Evolutionary conservation across 805 yeast species (phyloP).

Genomic region (Metschnikowia similis): DNA sequence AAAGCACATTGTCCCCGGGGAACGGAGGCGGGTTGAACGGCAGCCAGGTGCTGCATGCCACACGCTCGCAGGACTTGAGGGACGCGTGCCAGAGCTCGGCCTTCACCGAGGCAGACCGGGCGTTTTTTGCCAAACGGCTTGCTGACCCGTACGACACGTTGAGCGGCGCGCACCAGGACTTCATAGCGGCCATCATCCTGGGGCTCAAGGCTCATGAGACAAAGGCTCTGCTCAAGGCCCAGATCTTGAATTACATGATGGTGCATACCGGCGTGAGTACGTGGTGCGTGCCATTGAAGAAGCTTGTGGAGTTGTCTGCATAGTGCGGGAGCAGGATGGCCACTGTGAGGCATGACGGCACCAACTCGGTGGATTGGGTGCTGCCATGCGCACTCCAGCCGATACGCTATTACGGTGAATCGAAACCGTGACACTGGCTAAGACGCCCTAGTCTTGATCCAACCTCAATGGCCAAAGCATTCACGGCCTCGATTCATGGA

Average conservation of each 20-base stretch:
- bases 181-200: conserved; percentile 10
- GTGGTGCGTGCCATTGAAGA: conserved; percentile 69
- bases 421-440: too few species aligned
- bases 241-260: conserved; percentile 51
- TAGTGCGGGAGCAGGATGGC: neutral
- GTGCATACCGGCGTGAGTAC: conserved; percentile 49
- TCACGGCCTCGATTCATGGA: too few species aligned
- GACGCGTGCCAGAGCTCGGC: conserved; percentile 1
- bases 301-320: conserved; percentile 28
- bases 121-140: conserved; percentile 8
- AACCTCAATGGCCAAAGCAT: too few species aligned
- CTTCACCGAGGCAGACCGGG: conserved; percentile 7
- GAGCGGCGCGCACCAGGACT: conserved; percentile 9
- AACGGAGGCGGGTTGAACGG: too few species aligned
- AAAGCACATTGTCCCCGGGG: too few species aligned
- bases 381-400: too few species aligned
- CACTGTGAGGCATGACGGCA: too few species aligned
- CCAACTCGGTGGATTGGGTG: too few species aligned
- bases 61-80: conserved; percentile 7
- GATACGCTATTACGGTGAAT: too few species aligned
- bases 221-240: conserved; percentile 26
- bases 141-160: conserved; percentile 10
- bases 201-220: conserved; percentile 6
- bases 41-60: too few species aligned
- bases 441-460: too few species aligned